phyloP scores from a whole-genome alignment of 352 stramenopile genomes.

The Phytophthora fragariaefolia region DNA sequence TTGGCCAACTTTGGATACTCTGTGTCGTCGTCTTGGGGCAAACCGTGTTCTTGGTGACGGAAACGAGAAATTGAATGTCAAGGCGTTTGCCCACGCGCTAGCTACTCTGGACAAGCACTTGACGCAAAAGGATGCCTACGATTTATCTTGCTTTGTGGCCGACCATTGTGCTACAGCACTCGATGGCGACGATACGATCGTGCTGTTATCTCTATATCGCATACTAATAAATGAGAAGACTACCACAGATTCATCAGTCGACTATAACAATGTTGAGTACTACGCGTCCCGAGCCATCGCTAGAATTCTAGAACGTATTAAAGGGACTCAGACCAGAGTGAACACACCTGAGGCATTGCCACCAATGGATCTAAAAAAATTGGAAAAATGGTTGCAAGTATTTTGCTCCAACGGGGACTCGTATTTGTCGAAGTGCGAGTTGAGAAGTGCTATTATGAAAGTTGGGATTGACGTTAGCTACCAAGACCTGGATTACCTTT shows the following conservation, averaged over 20 bases:
- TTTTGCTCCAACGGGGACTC: constrained; percentile 55
- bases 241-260: not conserved
- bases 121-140: constrained; percentile 37
- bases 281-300: constrained; percentile 30
- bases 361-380: constrained; percentile 37
- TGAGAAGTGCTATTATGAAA: constrained; percentile 60
- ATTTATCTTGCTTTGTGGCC: constrained; percentile 37
- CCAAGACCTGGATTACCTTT: constrained; percentile 72
- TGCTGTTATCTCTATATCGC: constrained; percentile 29
- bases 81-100: constrained; percentile 55
- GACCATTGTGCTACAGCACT: constrained; percentile 14
- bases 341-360: not conserved
- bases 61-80: constrained; percentile 66
- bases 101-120: constrained; percentile 50
- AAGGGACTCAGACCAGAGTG: constrained; percentile 4
- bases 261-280: constrained; percentile 25
- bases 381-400: constrained; percentile 50
- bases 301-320: constrained; percentile 29
- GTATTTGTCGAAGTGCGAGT: constrained; percentile 61
- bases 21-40: constrained; percentile 54
- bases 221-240: constrained; percentile 7
- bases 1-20: constrained; percentile 46
- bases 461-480: constrained; percentile 68
- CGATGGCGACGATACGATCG: constrained; percentile 33
- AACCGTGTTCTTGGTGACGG: constrained; percentile 68